Evolutionary conservation across 2,329 filamentous ascomycete species (phyloP).

Genomic region (Colletotrichum gloeosporioides): DNA sequence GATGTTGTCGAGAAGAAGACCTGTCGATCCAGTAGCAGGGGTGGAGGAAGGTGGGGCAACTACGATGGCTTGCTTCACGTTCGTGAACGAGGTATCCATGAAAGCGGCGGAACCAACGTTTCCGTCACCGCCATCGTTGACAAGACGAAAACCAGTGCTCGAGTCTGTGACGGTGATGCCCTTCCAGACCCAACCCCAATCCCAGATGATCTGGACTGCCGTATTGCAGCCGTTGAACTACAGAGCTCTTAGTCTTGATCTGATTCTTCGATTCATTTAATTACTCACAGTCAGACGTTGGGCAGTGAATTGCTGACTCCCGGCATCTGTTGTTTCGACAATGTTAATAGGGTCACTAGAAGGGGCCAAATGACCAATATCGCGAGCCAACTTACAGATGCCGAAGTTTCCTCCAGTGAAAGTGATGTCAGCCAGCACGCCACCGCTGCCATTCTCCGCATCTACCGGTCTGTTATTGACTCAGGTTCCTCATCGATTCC

Average conservation of each 20-base stretch:
- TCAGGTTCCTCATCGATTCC: rapidly evolving
- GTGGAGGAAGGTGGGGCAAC: not conserved
- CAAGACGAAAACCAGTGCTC: not conserved
- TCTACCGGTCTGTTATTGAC: not conserved
- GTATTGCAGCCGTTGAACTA: constrained; percentile 69
- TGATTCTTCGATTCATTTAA: rapidly evolving
- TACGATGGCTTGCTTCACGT: not conserved
- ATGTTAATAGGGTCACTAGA: not conserved
- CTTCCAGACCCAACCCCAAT: constrained; percentile 66
- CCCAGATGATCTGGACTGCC: constrained; percentile 72
- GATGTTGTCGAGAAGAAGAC: not conserved
- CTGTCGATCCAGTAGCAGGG: not conserved
- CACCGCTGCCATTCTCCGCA: constrained; percentile 39
- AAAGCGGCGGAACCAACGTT: not conserved
- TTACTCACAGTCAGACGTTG: constrained; percentile 54
- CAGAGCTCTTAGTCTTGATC: not conserved
- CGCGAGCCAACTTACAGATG: constrained; percentile 22
- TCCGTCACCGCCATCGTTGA: not conserved
- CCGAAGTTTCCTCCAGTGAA: constrained; percentile 53
- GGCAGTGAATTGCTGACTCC: constrained; percentile 73
- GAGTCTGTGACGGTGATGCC: not conserved
- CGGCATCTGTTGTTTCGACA: constrained; percentile 33
- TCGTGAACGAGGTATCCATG: not conserved
- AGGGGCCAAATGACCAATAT: not conserved
- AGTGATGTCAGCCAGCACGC: constrained; percentile 62